Conservation (phyloP, 73 alveolate species). For the Tetrahymena thermophila region DNA sequence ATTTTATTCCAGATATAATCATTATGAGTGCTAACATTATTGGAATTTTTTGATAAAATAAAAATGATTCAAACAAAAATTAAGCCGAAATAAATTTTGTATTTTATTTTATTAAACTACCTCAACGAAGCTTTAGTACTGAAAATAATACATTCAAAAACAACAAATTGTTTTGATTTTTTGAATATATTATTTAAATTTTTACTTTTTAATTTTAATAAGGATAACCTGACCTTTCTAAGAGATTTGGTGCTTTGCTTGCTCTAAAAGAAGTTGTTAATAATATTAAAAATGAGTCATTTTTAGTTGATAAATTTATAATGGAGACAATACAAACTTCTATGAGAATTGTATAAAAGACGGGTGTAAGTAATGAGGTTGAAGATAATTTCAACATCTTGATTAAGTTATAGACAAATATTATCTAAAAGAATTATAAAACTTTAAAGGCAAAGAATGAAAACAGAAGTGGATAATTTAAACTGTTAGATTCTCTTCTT, state of each 20-base stretch:
- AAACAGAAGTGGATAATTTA: constrained; percentile 25
- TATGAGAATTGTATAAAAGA: constrained; percentile 58
- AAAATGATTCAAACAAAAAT: too few species aligned
- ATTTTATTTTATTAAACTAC: too few species aligned
- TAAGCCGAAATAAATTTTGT: too few species aligned
- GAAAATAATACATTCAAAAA: too few species aligned
- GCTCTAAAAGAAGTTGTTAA: constrained; percentile 70
- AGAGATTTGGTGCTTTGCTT: constrained; percentile 75
- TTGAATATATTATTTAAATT: too few species aligned
- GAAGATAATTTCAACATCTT: constrained; percentile 49
- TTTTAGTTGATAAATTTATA: constrained; percentile 65
- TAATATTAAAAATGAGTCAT: constrained; percentile 50
- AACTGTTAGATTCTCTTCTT: background rate
- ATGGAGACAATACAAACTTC: constrained; percentile 73
- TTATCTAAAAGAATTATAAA: background rate
- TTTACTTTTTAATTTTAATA: too few species aligned
- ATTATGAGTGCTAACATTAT: too few species aligned
- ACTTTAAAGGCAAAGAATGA: constrained; percentile 8
- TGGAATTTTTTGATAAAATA: too few species aligned
- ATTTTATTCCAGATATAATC: too few species aligned
- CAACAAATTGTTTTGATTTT: too few species aligned
- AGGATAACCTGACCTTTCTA: constrained; percentile 26
- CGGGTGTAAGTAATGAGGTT: constrained; percentile 59
- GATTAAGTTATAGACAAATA: constrained; percentile 5
- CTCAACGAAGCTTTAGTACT: too few species aligned